Evolutionary conservation across 805 yeast genomes (phyloP), one percentile per base, ranked within the genome.

Genomic region (Candida golubevii): DNA sequence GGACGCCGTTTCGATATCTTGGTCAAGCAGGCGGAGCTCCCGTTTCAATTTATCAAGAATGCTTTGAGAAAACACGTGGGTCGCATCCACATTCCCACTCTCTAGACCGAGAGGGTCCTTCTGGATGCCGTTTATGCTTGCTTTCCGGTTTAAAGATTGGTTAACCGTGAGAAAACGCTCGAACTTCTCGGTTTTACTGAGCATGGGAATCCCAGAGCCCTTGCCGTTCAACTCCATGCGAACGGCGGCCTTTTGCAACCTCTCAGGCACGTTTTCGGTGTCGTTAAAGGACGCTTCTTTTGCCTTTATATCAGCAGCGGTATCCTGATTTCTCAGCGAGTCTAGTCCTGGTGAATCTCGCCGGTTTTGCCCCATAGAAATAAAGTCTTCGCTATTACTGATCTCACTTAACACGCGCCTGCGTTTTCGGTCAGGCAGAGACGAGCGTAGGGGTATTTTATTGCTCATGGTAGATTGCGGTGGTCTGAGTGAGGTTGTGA

Each of bases 371-470:
- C 6, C n/a, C 3, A 6, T 4, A 6, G 4, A 4, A 10, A 11
- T 4, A 10, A 29, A 29, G 4, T 29, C 32, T 13, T 32, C 34
- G n/a, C 15, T 13, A 39, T 42, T 36, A 28, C 31, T 35, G 27
- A 55, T 48, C 14, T 59, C 60, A 18, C 49, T 46, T 7, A 59
- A 50, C 9, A 54, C 55, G 27, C 61, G 53, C 45, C 57, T 45
- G 36, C 51, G 52, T 33, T 46, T 49, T 18, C 31, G 29, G 12
- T 41, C 36, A 13, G 47, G 42, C 42, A 26, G 42, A 12, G 36
- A 18, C 23, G 23, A 18, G 23, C 23, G 23, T 18, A 18, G 23
- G 3, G 23, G 23, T 18, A 18, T 3, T 18, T 5, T 18, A 18
- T 18, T 18, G 23, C 23, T 18, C 23, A 18, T 18, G 23, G 5